Conservation (phyloP, 306 rosid genomes). For the Senna tora region DNA sequence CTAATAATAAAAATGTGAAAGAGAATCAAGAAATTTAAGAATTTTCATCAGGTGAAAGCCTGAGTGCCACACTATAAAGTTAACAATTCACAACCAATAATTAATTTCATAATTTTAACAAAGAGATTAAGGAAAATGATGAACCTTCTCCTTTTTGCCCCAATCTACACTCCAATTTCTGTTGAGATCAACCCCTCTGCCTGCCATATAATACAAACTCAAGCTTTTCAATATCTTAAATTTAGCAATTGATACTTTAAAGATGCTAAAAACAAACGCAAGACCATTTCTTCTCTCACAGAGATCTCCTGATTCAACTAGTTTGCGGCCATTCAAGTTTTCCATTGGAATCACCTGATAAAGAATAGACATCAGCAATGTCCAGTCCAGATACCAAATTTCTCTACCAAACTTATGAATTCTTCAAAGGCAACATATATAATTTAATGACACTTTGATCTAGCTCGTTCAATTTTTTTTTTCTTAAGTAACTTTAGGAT, state of each 20-base stretch:
- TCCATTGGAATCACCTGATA: slow-evolving; percentile 94
- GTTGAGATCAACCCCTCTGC: slow-evolving; percentile 99
- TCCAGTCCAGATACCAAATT: slow-evolving; percentile 24
- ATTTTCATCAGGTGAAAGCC: slow-evolving; percentile 8
- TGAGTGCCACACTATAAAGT: background rate
- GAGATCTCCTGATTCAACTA: slow-evolving; percentile 88
- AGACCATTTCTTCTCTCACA: slow-evolving; percentile 98
- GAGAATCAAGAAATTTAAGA: slow-evolving; percentile 30
- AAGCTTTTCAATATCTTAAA: slow-evolving; percentile 40
- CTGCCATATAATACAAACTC: slow-evolving; percentile 54
- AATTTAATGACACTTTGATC: slow-evolving; percentile 24
- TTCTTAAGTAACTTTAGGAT: background rate
- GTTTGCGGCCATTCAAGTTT: slow-evolving; percentile 84
- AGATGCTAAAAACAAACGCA: slow-evolving; percentile 33
- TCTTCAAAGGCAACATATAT: background rate
- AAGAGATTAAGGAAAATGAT: slow-evolving; percentile 25
- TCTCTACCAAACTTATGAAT: slow-evolving; percentile 22
- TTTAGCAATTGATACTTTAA: slow-evolving; percentile 20
- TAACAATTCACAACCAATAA: too few relatives aligned
- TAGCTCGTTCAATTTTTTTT: background rate
- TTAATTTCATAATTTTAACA: background rate
- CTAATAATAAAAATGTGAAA: slow-evolving; percentile 30
- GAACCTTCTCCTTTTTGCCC: slow-evolving; percentile 98
- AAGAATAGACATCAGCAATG: slow-evolving; percentile 39
- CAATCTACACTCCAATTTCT: slow-evolving; percentile 99